These are phyloP conservation scores for Saitozyma podzolica DNA, from an alignment of 768 basidiomycete species.

Conservation along the genomic window DNA sequence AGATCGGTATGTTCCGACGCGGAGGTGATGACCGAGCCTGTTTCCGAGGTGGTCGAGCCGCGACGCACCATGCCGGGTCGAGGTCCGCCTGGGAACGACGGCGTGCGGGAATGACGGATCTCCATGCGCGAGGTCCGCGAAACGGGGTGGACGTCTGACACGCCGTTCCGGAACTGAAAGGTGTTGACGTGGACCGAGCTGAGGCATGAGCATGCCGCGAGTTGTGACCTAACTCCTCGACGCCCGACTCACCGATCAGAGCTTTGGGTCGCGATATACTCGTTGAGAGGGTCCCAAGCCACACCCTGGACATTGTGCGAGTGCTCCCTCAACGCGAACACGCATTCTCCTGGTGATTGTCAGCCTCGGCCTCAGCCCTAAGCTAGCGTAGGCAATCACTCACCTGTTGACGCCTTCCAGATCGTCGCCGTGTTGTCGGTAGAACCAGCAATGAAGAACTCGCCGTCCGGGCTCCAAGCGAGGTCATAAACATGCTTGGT, in stretches of 20 bases:
- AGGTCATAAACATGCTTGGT: constrained; percentile 97
- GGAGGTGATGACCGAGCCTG: constrained; percentile 62
- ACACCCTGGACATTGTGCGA: constrained; percentile 97
- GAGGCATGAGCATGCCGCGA: neutral
- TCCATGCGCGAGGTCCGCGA: constrained; percentile 74
- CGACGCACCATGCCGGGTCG: constrained; percentile 62
- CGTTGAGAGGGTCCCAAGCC: constrained; percentile 96
- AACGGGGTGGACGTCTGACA: constrained; percentile 83
- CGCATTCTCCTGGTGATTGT: constrained; percentile 40
- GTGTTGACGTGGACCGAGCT: constrained; percentile 89
- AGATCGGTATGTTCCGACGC: constrained; percentile 63
- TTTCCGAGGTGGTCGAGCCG: constrained; percentile 74
- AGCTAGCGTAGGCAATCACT: constrained; percentile 15
- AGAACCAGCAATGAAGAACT: constrained; percentile 91
- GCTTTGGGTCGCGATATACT: constrained; percentile 96
- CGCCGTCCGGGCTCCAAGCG: constrained; percentile 94
- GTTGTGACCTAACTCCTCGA: neutral
- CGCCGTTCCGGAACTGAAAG: constrained; percentile 74
- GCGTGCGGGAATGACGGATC: constrained; percentile 50
- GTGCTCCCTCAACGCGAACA: constrained; percentile 67
- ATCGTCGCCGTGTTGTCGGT: constrained; percentile 83
- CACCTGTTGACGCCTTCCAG: constrained; percentile 47
- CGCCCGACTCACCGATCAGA: constrained; percentile 67
- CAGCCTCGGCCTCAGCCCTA: no score
- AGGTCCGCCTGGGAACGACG: constrained; percentile 42